Base-by-base conservation (phyloP, 768 basidiomycete species). In the Trichaptum fuscoviolaceum region DNA sequence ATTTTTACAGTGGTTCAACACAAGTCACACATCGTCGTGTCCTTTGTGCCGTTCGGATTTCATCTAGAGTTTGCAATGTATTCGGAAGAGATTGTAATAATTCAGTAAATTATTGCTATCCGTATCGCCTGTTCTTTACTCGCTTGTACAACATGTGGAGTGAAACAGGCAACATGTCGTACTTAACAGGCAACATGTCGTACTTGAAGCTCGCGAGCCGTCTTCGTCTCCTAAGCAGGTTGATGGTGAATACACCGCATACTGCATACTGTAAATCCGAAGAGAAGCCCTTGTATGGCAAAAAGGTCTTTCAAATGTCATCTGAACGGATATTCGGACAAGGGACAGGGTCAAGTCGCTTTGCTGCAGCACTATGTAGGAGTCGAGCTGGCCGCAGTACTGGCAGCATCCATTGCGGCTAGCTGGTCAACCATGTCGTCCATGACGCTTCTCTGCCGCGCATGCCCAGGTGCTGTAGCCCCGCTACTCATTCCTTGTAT, bases 1-100 rank as follows among this genome's bases (percentile, higher is more conserved):
- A n/a, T n/a, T n/a, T n/a, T 52, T 12, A 3, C 42, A 95, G 92
- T 95, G 93, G 93, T 95, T 94, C 76, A 90, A 89, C 73, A 82
- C 87, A 26, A 94, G 92, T 70, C 93, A 96, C 79, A 91, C 92
- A 2, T 93, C 92, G 7, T 92, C 89, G 65, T 98, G 95, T 75
- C 95, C 95, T 12, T 77, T 98, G 62, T 98, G 95, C 75, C 86
- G 95, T 27, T 91, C 92, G 24, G 89, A 93, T 72, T 90, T 95
- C 62, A 79, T 91, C 36, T 88, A 80, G 12, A 52, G 42, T 52
- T 12, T 52, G 20, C 42, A 52, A 12, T 52, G 42, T 36, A 36
- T n/a, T n/a, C n/a, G 35, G 35, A 52, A 52, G 15, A 15, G 12
- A 20, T 52, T 52, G n/a, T n/a, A n/a, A n/a, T n/a, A 20, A 52